Evolutionary conservation across 768 basidiomycete species (phyloP), one percentile per base, ranked within the genome.

Genomic region (Udeniomyces megalosporus): DNA sequence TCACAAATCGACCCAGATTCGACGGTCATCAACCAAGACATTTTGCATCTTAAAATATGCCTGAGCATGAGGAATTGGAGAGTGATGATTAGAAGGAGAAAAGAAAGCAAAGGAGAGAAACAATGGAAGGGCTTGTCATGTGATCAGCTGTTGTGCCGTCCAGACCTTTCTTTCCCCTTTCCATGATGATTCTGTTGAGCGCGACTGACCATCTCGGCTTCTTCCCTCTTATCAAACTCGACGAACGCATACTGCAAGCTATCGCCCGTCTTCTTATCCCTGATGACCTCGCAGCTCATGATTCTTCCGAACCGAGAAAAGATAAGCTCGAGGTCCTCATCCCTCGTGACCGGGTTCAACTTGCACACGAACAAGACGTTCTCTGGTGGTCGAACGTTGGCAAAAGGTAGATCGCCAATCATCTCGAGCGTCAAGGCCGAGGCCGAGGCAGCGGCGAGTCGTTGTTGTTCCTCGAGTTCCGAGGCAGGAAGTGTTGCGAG

Each of bases 1-100:
- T n/a, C 68, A 92, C 85, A 99, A 97, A 75, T 97, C 95, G 66
- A 99, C 93, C 89, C 93, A 97, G 69, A 99, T 97, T 14, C 95
- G 82, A 15, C 91, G 81, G 74, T 99, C 95, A 71, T 99, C 95
- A 14, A 99, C 86, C 12, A 99, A 77, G 0, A 97, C 95, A 69
- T 97, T 97, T 72, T 97, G 95, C 95, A 99, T 99, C 74, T 97
- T 99, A 77, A 97, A 92, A 74, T 97, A 99, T 10, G 89, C 95
- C 86, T 91, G 67, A 52, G 12, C 10, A 32, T 6, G 29, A 46
- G 15, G 3, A 54, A 42, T 32, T 69, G 60, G 15, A 32, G 42
- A 38, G 5, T 53, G 14, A 35, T 15, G 52, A 5, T 6, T 6
- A n/a, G n/a, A n/a, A n/a, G n/a, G n/a, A n/a, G n/a, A n/a, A n/a